These are phyloP conservation scores for Xerocomus spinulosus DNA, from an alignment of 768 basidiomycete genomes.

Conservation along the genomic window DNA sequence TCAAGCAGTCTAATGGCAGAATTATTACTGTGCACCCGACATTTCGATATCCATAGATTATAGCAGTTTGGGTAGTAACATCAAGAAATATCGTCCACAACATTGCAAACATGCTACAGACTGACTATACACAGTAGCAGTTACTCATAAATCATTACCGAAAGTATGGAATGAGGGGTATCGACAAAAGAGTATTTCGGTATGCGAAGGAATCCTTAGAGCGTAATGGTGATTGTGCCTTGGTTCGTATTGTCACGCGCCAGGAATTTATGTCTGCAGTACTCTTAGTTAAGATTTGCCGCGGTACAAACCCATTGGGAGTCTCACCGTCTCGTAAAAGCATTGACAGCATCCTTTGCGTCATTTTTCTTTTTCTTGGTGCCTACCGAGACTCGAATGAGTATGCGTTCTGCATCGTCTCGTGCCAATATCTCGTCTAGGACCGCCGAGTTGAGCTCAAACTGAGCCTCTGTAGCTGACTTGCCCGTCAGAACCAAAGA, in stretches of 20 bases:
- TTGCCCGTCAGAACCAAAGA: neutral
- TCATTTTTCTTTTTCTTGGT: constrained; percentile 6
- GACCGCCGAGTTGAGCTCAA: constrained; percentile 5
- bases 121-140: constrained; percentile 6
- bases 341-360: neutral
- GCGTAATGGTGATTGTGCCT: constrained; percentile 18
- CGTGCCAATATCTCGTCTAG: constrained; percentile 6
- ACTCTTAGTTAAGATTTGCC: constrained; percentile 3
- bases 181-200: neutral
- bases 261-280: constrained; percentile 20
- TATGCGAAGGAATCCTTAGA: constrained; percentile 12
- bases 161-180: neutral
- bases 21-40: neutral
- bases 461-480: constrained; percentile 1
- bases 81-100: constrained; percentile 12
- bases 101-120: constrained; percentile 11
- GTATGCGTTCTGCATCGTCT: constrained; percentile 18
- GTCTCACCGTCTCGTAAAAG: constrained; percentile 17
- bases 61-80: constrained; percentile 2
- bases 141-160: constrained; percentile 17
- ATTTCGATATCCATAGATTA: constrained; percentile 7
- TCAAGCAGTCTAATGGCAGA: too few species aligned
- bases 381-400: constrained; percentile 4
- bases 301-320: neutral
- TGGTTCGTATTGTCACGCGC: neutral